These are phyloP conservation scores for Ogataea pignaliae DNA, from an alignment of 805 yeast species.

Conservation along the genomic window DNA sequence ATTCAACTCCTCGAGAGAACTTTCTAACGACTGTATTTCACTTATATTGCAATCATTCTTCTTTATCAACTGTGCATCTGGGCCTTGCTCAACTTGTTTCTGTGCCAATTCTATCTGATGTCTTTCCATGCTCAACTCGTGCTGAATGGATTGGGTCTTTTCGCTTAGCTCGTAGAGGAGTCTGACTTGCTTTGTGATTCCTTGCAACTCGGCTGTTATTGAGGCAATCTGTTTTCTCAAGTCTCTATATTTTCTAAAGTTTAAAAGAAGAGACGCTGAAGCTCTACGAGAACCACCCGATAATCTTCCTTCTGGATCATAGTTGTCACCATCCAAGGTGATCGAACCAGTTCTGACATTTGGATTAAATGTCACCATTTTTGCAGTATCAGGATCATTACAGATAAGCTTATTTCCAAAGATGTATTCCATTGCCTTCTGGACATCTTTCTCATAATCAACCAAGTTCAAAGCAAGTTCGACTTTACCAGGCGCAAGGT, in stretches of 20 bases:
- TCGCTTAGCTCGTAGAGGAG: slow-evolving; percentile 40
- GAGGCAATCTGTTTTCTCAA: slow-evolving; percentile 40
- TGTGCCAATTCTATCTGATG: slow-evolving; percentile 57
- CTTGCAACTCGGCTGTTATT: slow-evolving; percentile 37
- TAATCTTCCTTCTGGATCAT: slow-evolving; percentile 93
- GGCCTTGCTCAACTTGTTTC: slow-evolving; percentile 51
- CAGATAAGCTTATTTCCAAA: slow-evolving; percentile 91
- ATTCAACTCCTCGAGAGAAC: slow-evolving; percentile 34
- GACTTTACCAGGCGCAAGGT: slow-evolving; percentile 77
- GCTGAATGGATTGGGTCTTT: slow-evolving; percentile 52
- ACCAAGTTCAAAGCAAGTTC: slow-evolving; percentile 84
- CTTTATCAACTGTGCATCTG: slow-evolving; percentile 50
- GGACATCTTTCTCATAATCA: slow-evolving; percentile 64
- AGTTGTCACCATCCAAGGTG: slow-evolving; percentile 88
- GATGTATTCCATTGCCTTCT: slow-evolving; percentile 83
- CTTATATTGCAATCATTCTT: slow-evolving; percentile 41
- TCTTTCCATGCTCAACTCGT: slow-evolving; percentile 48
- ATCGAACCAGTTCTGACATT: slow-evolving; percentile 75
- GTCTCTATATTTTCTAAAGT: slow-evolving; percentile 54
- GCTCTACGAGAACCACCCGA: slow-evolving; percentile 88
- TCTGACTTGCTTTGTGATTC: slow-evolving; percentile 36
- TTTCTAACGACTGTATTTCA: slow-evolving; percentile 42
- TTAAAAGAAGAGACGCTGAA: slow-evolving; percentile 52
- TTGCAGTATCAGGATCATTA: slow-evolving; percentile 82
- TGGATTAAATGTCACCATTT: slow-evolving; percentile 82